These are phyloP conservation scores for Capronia epimyces DNA, from an alignment of 2,329 filamentous ascomycete species.

Conservation along the genomic window DNA sequence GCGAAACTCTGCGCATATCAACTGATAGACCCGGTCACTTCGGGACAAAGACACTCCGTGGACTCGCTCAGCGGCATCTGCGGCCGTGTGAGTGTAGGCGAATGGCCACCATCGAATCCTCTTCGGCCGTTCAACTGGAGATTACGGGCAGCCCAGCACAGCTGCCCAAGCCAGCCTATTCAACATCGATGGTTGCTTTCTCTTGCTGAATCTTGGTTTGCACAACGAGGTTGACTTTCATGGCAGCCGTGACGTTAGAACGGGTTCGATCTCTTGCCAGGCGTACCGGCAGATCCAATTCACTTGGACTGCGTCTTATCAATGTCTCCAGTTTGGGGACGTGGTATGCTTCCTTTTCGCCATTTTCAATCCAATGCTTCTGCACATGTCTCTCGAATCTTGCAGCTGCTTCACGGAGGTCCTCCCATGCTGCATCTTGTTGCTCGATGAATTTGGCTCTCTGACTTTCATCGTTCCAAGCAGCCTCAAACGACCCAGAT, in stretches of 20 bases:
- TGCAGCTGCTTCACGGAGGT: conserved; percentile 28
- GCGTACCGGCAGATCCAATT: conserved; percentile 11
- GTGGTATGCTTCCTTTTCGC: conserved; percentile 15
- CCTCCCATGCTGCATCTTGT: conserved; percentile 33
- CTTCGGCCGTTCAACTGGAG: too few species aligned
- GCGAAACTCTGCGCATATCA: too few species aligned
- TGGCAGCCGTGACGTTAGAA: background rate
- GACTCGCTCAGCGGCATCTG: too few species aligned
- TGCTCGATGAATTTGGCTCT: conserved; percentile 38
- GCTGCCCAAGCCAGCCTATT: background rate
- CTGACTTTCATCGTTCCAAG: conserved; percentile 42
- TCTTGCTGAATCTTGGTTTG: background rate
- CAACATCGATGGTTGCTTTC: background rate
- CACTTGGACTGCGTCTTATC: conserved; percentile 5
- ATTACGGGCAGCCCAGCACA: too few species aligned
- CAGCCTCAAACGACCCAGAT: conserved; percentile 35
- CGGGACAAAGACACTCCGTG: too few species aligned
- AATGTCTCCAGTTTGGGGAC: conserved; percentile 20
- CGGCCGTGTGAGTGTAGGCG: too few species aligned
- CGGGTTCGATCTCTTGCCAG: conserved; percentile 2
- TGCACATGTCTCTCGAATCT: conserved; percentile 29
- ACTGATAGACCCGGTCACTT: too few species aligned
- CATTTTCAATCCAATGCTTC: conserved; percentile 22
- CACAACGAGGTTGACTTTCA: background rate
- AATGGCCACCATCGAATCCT: too few species aligned